phyloP scores from a whole-genome alignment of 2,329 filamentous ascomycete genomes.

The Neonectria neomacrospora region DNA sequence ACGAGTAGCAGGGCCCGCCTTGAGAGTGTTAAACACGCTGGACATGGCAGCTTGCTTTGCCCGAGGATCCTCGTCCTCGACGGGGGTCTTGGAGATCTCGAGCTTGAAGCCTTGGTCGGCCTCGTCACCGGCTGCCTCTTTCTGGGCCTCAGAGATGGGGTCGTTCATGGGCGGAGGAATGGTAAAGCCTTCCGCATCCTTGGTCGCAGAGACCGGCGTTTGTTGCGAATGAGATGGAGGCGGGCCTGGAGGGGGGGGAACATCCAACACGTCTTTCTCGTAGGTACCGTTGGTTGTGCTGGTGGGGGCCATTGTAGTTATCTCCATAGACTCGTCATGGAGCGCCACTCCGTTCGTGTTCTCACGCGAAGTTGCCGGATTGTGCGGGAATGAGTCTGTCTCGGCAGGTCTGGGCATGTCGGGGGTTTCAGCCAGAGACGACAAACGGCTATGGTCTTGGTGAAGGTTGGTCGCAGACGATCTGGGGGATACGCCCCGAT shows the following conservation, averaged over 20 bases:
- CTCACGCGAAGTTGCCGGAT: constrained; percentile 49
- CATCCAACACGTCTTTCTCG: constrained; percentile 60
- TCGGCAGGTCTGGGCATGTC: constrained; percentile 49
- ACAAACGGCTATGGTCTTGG: constrained; percentile 63
- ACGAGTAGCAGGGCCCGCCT: constrained; percentile 72
- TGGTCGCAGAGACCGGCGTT: constrained; percentile 56
- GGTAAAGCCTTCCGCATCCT: constrained; percentile 80
- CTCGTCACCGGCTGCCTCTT: constrained; percentile 68
- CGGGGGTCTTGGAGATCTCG: constrained; percentile 81
- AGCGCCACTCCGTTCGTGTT: constrained; percentile 58
- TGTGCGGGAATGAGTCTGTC: constrained; percentile 41
- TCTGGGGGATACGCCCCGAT: constrained; percentile 65
- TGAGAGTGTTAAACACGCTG: constrained; percentile 79
- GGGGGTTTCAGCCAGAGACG: constrained; percentile 68
- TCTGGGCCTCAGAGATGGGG: constrained; percentile 77
- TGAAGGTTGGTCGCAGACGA: constrained; percentile 69
- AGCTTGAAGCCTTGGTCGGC: constrained; percentile 79
- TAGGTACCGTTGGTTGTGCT: constrained; percentile 61
- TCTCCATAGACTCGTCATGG: constrained; percentile 46
- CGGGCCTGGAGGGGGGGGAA: constrained; percentile 62
- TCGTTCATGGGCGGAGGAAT: constrained; percentile 73
- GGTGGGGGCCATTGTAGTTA: constrained; percentile 43
- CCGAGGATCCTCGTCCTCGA: constrained; percentile 80
- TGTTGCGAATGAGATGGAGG: constrained; percentile 57
- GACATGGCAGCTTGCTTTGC: constrained; percentile 79